These are phyloP conservation scores for Clonostachys rhizophaga DNA, from an alignment of 2,329 filamentous ascomycete genomes.

Conservation along the genomic window DNA sequence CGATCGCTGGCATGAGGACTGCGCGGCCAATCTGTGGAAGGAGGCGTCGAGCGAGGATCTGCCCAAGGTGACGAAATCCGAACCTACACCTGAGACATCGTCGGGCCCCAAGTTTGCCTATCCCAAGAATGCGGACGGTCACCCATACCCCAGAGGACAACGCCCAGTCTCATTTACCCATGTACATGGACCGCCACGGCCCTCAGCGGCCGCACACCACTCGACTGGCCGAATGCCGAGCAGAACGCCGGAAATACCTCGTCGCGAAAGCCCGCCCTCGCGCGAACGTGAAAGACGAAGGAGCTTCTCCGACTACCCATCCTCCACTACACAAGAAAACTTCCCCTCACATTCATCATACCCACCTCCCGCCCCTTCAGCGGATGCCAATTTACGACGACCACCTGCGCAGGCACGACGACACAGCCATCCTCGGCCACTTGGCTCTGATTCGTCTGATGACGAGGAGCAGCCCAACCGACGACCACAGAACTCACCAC, in stretches of 20 bases:
- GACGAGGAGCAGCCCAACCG: slow-evolving; percentile 22
- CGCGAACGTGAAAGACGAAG: slow-evolving; percentile 37
- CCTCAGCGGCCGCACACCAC: slow-evolving; percentile 1
- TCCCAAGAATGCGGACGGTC: not conserved
- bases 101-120: slow-evolving; percentile 30
- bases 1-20: slow-evolving; percentile 78
- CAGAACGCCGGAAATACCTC: slow-evolving; percentile 20
- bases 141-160: not conserved
- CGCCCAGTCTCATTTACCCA: slow-evolving; percentile 33
- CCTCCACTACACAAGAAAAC: slow-evolving; percentile 21
- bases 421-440: slow-evolving; percentile 44
- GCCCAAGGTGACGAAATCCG: slow-evolving; percentile 14
- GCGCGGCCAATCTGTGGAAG: slow-evolving; percentile 64
- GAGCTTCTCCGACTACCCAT: slow-evolving; percentile 47
- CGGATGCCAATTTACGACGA: slow-evolving; percentile 24
- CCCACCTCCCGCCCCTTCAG: slow-evolving; percentile 14
- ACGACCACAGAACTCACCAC: slow-evolving; percentile 14
- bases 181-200: slow-evolving; percentile 17
- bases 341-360: slow-evolving; percentile 15
- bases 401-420: slow-evolving; percentile 26
- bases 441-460: slow-evolving; percentile 34
- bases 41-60: slow-evolving; percentile 44
- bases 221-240: slow-evolving; percentile 21
- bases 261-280: slow-evolving; percentile 17
- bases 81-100: slow-evolving; percentile 11